Evolutionary conservation across 106 monocot species (phyloP), one percentile per base, ranked within the genome.

Genomic region (Dioscorea alata): DNA sequence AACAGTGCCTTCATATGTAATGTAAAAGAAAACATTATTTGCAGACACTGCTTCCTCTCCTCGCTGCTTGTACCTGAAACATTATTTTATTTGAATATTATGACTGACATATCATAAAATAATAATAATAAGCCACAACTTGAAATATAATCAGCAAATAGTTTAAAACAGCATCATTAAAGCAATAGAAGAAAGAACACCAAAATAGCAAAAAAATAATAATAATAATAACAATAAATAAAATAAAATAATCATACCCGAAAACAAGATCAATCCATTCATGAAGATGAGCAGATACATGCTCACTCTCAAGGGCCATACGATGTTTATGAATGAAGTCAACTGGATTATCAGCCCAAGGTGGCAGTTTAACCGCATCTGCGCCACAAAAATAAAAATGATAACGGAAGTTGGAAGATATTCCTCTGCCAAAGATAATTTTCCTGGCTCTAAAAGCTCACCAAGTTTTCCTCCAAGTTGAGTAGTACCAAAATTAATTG

Each of bases 261-360:
- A 99, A 99, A 80, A 93, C 90, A 63, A 99, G 85, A 66, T 99
- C 99, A 50, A 99, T 93, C 99, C 99, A 99, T 67, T 99, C 90
- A 76, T 99, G 87, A 59, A 99, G 74, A 85, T 99, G 99, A 59
- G 79, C 80, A 62, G 99, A 99, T 28, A 90, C 93, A 72, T 99
- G 81, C 74, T 93, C 99, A 75, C 99, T 99, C 78, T 99, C 99
- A 75, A 99, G 87, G 68, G 99, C 99, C 67, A 72, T 75, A 6
- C 85, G 85, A 81, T 99, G 93, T 70, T 93, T 93, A 76, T 90
- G 83, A 69, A 99, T 84, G 71, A 99, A 99, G 82, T 99, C 99
- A 70, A 93, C 75, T 63, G 93, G 79, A 73, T 68, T 87, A 25
- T 85, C 77, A 65, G 99, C 87, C 99, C 99, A 99, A 62, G 87